Conservation (phyloP, 2,329 filamentous ascomycete species). For the Phaeoacremonium minimum region DNA sequence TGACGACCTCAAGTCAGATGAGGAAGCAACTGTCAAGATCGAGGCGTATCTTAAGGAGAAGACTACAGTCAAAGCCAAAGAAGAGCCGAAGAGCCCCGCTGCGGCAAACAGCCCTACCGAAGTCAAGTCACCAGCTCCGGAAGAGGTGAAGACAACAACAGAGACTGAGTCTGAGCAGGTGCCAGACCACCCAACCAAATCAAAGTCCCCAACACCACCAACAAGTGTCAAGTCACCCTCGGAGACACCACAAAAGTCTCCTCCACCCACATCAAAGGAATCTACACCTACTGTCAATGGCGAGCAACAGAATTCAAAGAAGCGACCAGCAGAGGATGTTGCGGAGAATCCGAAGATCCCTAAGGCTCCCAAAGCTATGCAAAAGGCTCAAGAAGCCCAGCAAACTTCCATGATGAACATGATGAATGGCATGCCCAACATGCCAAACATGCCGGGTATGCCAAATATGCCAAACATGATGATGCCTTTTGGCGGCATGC, state of each 20-base stretch:
- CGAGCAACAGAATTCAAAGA: conserved; percentile 52
- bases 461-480: conserved; percentile 21
- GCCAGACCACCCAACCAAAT: too few species aligned
- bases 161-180: conserved; percentile 26
- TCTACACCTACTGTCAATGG: conserved; percentile 18
- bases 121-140: conserved; percentile 30
- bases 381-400: conserved; percentile 42
- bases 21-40: conserved; percentile 73
- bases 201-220: conserved; percentile 20
- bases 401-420: conserved; percentile 35
- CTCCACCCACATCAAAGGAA: conserved; percentile 19
- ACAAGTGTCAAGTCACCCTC: conserved; percentile 22
- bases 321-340: conserved; percentile 75
- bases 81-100: conserved; percentile 42
- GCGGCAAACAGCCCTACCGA: conserved; percentile 25
- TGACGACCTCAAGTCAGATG: conserved; percentile 83
- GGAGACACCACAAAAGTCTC: conserved; percentile 18
- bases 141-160: conserved; percentile 25
- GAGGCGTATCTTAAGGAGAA: conserved; percentile 65
- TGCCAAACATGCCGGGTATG: conserved; percentile 24
- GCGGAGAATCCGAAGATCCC: conserved; percentile 61
- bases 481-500: conserved; percentile 19
- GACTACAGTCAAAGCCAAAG: conserved; percentile 36
- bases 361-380: conserved; percentile 64
- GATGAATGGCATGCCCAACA: conserved; percentile 35